Percentiles rank a stretch among this genome's conserved stretches.
Conservation (phyloP, 352 stramenopile genomes). For the Pythium plurisporium region DNA sequence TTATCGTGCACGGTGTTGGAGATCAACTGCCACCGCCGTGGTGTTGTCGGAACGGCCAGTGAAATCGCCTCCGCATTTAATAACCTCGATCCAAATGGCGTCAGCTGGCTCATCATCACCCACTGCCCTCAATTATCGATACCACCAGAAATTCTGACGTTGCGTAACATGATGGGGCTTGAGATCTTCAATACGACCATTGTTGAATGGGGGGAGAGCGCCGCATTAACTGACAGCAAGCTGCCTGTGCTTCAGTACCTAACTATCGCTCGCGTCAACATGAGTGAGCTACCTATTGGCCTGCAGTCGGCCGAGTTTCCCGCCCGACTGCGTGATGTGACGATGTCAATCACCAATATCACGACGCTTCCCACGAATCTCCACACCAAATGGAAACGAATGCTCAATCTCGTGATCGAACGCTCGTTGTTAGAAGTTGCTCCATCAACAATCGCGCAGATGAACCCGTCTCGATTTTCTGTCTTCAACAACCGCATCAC, state of each 20-base stretch:
- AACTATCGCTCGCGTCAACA: conserved; percentile 8
- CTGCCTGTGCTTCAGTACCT: conserved; percentile 7
- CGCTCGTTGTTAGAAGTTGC: no score
- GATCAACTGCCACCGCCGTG: conserved; percentile 16
- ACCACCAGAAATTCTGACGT: not conserved
- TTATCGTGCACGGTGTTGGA: conserved; percentile 22
- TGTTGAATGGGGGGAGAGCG: conserved; percentile 6
- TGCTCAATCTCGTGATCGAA: conserved; percentile 17
- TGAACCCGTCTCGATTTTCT: no score
- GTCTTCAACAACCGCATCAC: conserved; percentile 4
- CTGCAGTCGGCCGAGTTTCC: conserved; percentile 3
- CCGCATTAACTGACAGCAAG: not conserved
- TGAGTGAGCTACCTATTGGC: conserved; percentile 3
- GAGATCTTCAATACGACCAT: conserved; percentile 19
- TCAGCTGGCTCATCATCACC: conserved; percentile 20
- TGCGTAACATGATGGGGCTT: conserved; percentile 8
- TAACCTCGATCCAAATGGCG: not conserved
- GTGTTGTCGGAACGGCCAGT: not conserved
- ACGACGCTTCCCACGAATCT: conserved; percentile 4
- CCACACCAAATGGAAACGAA: not conserved
- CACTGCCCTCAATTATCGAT: conserved; percentile 15
- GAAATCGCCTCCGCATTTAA: conserved; percentile 10
- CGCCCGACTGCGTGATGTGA: conserved; percentile 2
- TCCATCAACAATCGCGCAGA: no score
- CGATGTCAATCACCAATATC: conserved; percentile 6